Evolutionary conservation across 495 filamentous ascomycete genomes (phyloP).

Genomic region (Neurospora sp.): DNA sequence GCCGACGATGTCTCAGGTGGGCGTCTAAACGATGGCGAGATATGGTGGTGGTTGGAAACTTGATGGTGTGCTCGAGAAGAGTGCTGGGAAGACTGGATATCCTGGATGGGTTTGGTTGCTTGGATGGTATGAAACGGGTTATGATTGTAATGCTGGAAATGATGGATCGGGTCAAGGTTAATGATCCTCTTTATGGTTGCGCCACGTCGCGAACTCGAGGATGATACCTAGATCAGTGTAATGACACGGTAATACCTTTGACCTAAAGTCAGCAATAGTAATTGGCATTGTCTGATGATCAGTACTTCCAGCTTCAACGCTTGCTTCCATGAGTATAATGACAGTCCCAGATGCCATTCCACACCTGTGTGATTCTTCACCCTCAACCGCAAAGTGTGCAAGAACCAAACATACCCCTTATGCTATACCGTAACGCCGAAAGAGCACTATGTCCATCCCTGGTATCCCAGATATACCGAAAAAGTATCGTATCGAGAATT

Average conservation of each 20-base stretch:
- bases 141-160: neutral
- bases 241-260: neutral
- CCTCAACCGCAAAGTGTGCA: neutral
- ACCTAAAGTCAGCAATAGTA: neutral
- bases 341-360: neutral
- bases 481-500: neutral
- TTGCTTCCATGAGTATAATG: neutral
- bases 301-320: neutral
- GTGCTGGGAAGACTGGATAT: neutral
- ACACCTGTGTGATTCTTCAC: neutral
- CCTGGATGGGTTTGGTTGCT: neutral
- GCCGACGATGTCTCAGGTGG: slow-evolving; percentile 38
- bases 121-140: neutral
- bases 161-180: neutral
- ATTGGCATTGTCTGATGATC: neutral
- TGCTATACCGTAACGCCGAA: neutral
- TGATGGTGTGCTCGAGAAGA: neutral
- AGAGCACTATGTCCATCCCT: neutral
- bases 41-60: neutral
- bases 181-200: neutral
- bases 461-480: neutral
- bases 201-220: neutral
- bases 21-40: slow-evolving; percentile 21
- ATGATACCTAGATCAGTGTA: neutral
- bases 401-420: neutral